These are phyloP conservation scores for Nidularia pulvinata DNA, from an alignment of 768 basidiomycete genomes.

Conservation along the genomic window DNA sequence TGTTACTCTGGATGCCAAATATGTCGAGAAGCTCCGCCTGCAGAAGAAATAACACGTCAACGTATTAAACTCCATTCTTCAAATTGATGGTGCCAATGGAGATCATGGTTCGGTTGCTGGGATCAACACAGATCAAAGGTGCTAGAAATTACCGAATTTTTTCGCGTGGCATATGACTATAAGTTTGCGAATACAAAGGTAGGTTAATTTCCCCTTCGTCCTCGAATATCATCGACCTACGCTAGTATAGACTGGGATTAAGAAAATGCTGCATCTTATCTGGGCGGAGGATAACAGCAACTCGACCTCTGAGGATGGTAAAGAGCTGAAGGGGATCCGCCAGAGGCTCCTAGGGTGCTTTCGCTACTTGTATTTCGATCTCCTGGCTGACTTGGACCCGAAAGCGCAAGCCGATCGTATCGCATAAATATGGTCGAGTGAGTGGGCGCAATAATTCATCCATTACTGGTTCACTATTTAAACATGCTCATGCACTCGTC, in stretches of 20 bases:
- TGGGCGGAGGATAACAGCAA: slow-evolving; percentile 94
- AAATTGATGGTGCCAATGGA: slow-evolving; percentile 64
- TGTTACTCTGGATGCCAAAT: slow-evolving; percentile 64
- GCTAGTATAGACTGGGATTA: slow-evolving; percentile 73
- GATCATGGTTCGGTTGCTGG: slow-evolving; percentile 73
- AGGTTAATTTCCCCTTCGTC: slow-evolving; percentile 9
- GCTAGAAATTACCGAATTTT: slow-evolving; percentile 87
- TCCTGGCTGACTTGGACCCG: slow-evolving; percentile 66
- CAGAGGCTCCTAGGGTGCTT: slow-evolving; percentile 90
- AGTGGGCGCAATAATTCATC: no score
- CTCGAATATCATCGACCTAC: background rate
- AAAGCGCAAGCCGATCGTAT: slow-evolving; percentile 92
- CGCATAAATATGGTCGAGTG: slow-evolving; percentile 98
- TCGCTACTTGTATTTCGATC: slow-evolving; percentile 85
- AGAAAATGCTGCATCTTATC: slow-evolving; percentile 95
- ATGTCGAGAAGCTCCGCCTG: slow-evolving; percentile 65
- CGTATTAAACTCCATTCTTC: slow-evolving; percentile 77
- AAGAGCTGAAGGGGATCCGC: slow-evolving; percentile 86
- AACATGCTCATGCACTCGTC: background rate
- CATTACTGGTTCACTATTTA: background rate
- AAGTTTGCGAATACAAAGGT: slow-evolving; percentile 80
- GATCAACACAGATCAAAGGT: slow-evolving; percentile 87
- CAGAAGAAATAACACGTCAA: slow-evolving; percentile 88
- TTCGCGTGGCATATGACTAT: slow-evolving; percentile 80
- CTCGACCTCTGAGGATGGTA: slow-evolving; percentile 60